phyloP scores from a whole-genome alignment of 2,329 filamentous ascomycete genomes.

The Sarocladium oryzae region DNA sequence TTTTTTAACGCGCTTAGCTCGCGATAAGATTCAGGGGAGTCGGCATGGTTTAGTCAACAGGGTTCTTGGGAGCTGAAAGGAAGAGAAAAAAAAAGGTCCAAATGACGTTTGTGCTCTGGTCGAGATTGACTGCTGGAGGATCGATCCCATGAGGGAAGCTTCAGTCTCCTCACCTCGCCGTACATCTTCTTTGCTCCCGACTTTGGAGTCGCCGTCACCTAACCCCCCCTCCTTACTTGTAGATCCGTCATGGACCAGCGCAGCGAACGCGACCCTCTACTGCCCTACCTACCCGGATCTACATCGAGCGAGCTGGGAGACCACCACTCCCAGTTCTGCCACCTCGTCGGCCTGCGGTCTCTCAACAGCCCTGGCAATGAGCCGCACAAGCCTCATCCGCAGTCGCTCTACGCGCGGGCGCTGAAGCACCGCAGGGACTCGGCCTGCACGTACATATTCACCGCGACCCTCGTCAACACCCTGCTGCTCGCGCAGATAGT shows the following conservation, averaged over 20 bases:
- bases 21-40: too few relatives aligned
- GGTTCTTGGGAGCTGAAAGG: too few relatives aligned
- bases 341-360: slow-evolving; percentile 14
- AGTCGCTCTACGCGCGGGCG: slow-evolving; percentile 17
- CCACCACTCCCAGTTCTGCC: slow-evolving; percentile 17
- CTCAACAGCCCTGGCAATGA: slow-evolving; percentile 13
- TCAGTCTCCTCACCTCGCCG: too few relatives aligned
- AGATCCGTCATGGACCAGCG: neutral
- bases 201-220: too few relatives aligned
- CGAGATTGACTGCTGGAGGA: too few relatives aligned
- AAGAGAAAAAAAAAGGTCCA: too few relatives aligned
- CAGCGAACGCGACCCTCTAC: slow-evolving; percentile 7
- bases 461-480: slow-evolving; percentile 16
- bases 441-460: slow-evolving; percentile 15
- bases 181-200: too few relatives aligned
- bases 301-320: slow-evolving; percentile 8
- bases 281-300: neutral
- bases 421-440: slow-evolving; percentile 12
- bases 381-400: slow-evolving; percentile 12
- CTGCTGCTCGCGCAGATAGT: slow-evolving; percentile 16
- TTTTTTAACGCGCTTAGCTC: too few relatives aligned
- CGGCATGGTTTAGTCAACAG: too few relatives aligned
- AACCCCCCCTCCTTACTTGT: too few relatives aligned
- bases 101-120: too few relatives aligned
- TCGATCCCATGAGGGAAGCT: too few relatives aligned